Conservation (phyloP, 139 green algal genomes). For the Picocystis salinarum region DNA sequence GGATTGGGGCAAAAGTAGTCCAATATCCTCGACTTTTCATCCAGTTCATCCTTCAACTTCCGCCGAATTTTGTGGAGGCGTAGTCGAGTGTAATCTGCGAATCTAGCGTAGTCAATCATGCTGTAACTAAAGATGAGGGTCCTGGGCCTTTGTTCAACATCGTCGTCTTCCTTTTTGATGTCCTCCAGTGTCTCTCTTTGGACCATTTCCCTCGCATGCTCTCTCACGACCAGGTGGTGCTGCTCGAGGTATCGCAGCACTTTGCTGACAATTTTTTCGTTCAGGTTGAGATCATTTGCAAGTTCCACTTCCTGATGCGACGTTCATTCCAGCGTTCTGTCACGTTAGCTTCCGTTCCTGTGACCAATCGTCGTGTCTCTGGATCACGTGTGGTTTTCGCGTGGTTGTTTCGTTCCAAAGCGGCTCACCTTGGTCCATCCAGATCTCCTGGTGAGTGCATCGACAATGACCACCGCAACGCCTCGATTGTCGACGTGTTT, state of each 20-base stretch:
- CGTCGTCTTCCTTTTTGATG: no score
- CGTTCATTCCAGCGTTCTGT: no score
- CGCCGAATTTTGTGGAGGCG: conserved; percentile 10
- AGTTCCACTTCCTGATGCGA: background rate
- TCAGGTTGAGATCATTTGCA: background rate
- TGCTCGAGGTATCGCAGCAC: background rate
- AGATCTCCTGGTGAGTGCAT: background rate
- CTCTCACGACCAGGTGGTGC: background rate
- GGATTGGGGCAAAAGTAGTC: no score
- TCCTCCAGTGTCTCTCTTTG: no score
- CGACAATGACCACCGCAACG: background rate
- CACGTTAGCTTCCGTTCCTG: no score
- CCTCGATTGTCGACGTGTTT: background rate
- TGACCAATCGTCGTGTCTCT: no score
- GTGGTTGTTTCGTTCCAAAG: no score
- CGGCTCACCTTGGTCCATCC: background rate
- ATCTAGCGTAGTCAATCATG: background rate
- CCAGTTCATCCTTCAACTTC: conserved; percentile 14
- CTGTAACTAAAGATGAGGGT: background rate
- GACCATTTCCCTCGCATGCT: background rate
- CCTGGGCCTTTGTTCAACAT: background rate
- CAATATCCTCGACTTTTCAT: no score
- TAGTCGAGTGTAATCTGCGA: conserved; percentile 15
- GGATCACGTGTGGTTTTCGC: no score
- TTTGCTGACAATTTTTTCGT: background rate